Evolutionary conservation across 257 asterid genomes (phyloP).

Genomic region (Nemophila menziesii): DNA sequence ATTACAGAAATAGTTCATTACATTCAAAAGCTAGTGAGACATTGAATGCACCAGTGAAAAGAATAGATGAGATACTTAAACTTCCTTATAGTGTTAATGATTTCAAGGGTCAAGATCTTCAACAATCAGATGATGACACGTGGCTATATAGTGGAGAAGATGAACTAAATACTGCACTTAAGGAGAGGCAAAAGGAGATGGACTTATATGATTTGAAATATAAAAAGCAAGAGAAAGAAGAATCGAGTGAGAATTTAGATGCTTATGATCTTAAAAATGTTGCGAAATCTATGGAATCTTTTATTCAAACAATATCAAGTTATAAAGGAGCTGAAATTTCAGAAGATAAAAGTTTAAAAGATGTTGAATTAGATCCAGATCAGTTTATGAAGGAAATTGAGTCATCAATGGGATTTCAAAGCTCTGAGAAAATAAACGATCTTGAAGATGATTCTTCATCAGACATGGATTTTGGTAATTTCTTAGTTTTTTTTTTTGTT

Average conservation of each 20-base stretch:
- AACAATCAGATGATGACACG: conserved; percentile 85
- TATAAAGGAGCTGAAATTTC: conserved; percentile 93
- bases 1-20: conserved; percentile 49
- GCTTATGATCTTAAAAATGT: conserved; percentile 65
- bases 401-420: conserved; percentile 39
- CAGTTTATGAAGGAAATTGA: conserved; percentile 80
- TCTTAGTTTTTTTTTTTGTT: conserved; percentile 4
- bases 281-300: conserved; percentile 77
- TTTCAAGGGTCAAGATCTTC: conserved; percentile 53
- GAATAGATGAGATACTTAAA: conserved; percentile 74
- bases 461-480: conserved; percentile 73
- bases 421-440: conserved; percentile 34
- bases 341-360: conserved; percentile 36
- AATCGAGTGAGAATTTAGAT: conserved; percentile 27
- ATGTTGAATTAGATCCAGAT: conserved; percentile 69
- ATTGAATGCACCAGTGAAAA: conserved; percentile 58
- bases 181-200: conserved; percentile 88
- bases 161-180: conserved; percentile 69
- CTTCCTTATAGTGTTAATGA: conserved; percentile 55
- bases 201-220: conserved; percentile 46
- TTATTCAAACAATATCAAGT: conserved; percentile 59
- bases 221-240: conserved; percentile 45
- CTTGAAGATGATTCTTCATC: conserved; percentile 53
- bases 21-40: conserved; percentile 60
- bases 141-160: conserved; percentile 92